phyloP scores from a whole-genome alignment of 805 yeast genomes.

The Phaffomyces antillensis region DNA sequence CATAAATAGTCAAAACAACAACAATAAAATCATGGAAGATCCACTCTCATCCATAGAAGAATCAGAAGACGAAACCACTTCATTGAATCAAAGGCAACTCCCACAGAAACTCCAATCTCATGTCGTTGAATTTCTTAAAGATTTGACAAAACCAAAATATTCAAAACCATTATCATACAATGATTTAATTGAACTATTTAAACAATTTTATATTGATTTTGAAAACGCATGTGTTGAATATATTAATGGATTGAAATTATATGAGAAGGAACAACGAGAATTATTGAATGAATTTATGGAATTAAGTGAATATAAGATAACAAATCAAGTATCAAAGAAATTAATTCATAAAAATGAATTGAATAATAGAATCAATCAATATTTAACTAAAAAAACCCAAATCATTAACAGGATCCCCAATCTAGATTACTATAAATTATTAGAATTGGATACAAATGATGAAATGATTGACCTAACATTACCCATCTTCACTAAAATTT shows the following conservation, averaged over 20 bases:
- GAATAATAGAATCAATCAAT: slow-evolving; percentile 12
- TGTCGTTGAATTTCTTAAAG: slow-evolving; percentile 13
- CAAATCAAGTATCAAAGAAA: slow-evolving; percentile 9
- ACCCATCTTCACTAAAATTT: slow-evolving; percentile 2
- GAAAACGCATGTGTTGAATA: slow-evolving; percentile 7
- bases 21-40: too few species aligned
- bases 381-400: slow-evolving; percentile 11
- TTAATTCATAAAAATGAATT: slow-evolving; percentile 12
- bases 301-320: slow-evolving; percentile 13
- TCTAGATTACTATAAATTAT: slow-evolving; percentile 13
- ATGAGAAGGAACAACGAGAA: slow-evolving; percentile 2
- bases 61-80: background rate
- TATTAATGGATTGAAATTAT: slow-evolving; percentile 3
- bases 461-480: slow-evolving; percentile 5
- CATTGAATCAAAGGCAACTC: background rate
- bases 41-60: background rate
- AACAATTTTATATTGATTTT: slow-evolving; percentile 16
- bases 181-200: slow-evolving; percentile 14
- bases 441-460: slow-evolving; percentile 4
- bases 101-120: slow-evolving; percentile 9
- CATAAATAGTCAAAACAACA: background rate
- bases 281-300: slow-evolving; percentile 10
- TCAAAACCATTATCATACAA: slow-evolving; percentile 15
- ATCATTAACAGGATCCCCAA: slow-evolving; percentile 10
- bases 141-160: slow-evolving; percentile 18